Conservation (phyloP, 495 filamentous ascomycete genomes). For the Talaromyces thailandensis region DNA sequence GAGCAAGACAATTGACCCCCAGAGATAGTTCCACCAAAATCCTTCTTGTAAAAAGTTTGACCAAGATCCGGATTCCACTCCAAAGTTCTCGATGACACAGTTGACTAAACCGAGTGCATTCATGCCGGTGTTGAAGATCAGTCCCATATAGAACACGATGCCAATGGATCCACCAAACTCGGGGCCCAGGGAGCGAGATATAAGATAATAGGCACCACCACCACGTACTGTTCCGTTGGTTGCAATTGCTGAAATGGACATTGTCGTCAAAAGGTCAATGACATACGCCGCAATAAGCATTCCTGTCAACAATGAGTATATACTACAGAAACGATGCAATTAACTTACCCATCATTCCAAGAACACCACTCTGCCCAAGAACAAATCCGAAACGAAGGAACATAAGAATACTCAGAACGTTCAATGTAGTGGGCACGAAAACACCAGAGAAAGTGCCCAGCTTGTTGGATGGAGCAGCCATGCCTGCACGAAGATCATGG, state of each 20-base stretch:
- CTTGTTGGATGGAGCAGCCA: constrained; percentile 46
- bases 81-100: constrained; percentile 72
- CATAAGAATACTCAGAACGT: constrained; percentile 91
- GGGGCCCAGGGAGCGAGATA: constrained; percentile 76
- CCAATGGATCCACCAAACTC: constrained; percentile 91
- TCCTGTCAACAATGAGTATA: constrained; percentile 31
- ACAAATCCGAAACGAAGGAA: constrained; percentile 78
- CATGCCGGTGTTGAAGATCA: constrained; percentile 79
- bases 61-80: constrained; percentile 47
- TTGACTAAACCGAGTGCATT: constrained; percentile 84
- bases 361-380: constrained; percentile 65
- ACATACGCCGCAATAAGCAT: constrained; percentile 64
- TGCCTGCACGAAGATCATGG: constrained; percentile 16
- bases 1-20: constrained; percentile 62
- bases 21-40: constrained; percentile 72
- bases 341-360: constrained; percentile 69
- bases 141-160: constrained; percentile 79
- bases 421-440: constrained; percentile 77
- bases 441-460: constrained; percentile 71
- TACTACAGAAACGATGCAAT: neutral
- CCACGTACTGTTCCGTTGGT: constrained; percentile 85
- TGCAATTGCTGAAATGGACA: constrained; percentile 82
- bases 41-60: constrained; percentile 56
- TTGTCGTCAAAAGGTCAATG: constrained; percentile 74
- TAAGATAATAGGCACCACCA: constrained; percentile 83